Evolutionary conservation across 2,329 filamentous ascomycete species (phyloP), one percentile per base, ranked within the genome.

Genomic region (Apiospora sp.): DNA sequence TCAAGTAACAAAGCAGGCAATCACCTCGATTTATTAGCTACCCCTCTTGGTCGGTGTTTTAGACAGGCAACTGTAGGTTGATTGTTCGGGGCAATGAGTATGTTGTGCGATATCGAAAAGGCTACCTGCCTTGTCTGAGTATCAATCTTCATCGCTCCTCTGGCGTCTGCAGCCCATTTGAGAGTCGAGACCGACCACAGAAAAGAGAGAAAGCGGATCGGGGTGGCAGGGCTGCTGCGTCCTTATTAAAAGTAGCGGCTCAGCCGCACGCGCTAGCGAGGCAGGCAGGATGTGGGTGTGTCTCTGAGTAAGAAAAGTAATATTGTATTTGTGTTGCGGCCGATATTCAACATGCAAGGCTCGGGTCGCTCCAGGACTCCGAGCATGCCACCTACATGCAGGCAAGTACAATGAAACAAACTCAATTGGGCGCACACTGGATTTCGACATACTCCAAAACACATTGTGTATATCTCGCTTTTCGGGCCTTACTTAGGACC

Each of bases 211-310:
- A 19, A 19, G 30, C 8, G 14, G 54, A 37, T 37, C 46, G 16
- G 58, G 51, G 34, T 41, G 19, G 58, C 58, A 64, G 58, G 58
- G 58, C 58, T 64, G 34, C 58, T 41, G 58, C 30, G 34, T 41
- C 58, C 41, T 41, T 41, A 41, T 41, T 41, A n/a, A 41, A 37
- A 12, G 58, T 64, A 64, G 58, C 58, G 58, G 58, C 58, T 64
- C 58, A 64, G 58, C 58, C 58, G 58, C 41, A 64, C 34, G 58
- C 58, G 34, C 58, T 64, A 64, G n/a, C 30, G 34, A n/a, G 30
- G 30, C 34, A 34, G 30, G 54, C 27, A 41, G 30, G 24, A 30
- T 22, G n/a, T 24, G 51, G 8, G 27, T 7, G 27, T 34, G 30
- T 6, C 51, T 54, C 51, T 54, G 51, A 54, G 54, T n/a, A 64